These are phyloP conservation scores for Microbotryomycetes sp. DNA, from an alignment of 1,284 basidiomycete species.

Conservation along the genomic window DNA sequence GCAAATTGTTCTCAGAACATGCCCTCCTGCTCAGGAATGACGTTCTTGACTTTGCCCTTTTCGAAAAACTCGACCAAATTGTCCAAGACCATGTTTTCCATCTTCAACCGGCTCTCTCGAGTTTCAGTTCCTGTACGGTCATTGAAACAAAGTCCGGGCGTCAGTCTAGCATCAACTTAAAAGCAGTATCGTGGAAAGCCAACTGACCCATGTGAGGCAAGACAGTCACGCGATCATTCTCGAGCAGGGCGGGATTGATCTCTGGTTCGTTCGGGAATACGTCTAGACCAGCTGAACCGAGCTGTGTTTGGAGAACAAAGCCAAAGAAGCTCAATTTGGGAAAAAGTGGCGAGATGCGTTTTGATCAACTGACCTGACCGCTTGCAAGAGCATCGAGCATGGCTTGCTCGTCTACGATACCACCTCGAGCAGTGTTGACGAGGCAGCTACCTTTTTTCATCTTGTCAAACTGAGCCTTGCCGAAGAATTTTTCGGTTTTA, in stretches of 20 bases:
- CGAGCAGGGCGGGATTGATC: slow-evolving; percentile 68
- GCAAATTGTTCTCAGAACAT: too few relatives aligned
- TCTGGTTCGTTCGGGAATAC: slow-evolving; percentile 54
- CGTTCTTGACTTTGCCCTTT: slow-evolving; percentile 55
- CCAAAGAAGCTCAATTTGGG: not conserved
- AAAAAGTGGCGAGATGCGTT: not conserved
- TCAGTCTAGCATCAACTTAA: not conserved
- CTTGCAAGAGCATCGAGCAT: slow-evolving; percentile 27
- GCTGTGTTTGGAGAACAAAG: slow-evolving; percentile 3
- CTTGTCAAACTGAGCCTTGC: slow-evolving; percentile 65
- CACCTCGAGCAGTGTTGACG: slow-evolving; percentile 29
- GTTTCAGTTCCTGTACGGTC: slow-evolving; percentile 61
- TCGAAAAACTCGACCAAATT: slow-evolving; percentile 63
- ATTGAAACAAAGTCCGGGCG: not conserved
- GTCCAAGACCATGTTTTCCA: slow-evolving; percentile 65
- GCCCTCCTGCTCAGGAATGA: slow-evolving; percentile 52
- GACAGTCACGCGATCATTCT: slow-evolving; percentile 64
- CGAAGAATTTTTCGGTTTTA: slow-evolving; percentile 68
- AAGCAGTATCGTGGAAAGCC: slow-evolving; percentile 52
- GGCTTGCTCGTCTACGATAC: slow-evolving; percentile 28
- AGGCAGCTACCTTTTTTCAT: slow-evolving; percentile 75
- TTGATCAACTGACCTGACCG: slow-evolving; percentile 17
- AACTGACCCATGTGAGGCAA: slow-evolving; percentile 70
- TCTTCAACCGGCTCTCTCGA: slow-evolving; percentile 68
- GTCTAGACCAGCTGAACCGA: slow-evolving; percentile 24